Evolutionary conservation across 306 rosid genomes (phyloP).

Genomic region (Medicago ruthenica): DNA sequence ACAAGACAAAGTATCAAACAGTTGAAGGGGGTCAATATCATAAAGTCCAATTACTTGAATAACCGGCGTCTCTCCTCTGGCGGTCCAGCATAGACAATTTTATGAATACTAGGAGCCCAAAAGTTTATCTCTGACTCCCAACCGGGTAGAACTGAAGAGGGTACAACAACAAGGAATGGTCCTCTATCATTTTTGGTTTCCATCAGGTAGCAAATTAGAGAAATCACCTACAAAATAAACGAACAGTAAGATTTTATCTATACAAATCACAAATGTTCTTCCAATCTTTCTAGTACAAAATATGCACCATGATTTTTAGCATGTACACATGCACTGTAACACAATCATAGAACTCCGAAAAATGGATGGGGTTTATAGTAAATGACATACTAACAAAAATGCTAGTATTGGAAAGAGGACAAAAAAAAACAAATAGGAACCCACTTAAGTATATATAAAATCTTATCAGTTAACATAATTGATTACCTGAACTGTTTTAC

Average conservation of each 20-base stretch:
- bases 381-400: conserved; percentile 9
- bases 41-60: conserved; percentile 74
- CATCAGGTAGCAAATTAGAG: conserved; percentile 97
- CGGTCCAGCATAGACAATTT: conserved; percentile 89
- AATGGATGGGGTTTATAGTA: background rate
- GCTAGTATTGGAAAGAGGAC: conserved; percentile 2
- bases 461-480: conserved; percentile 30
- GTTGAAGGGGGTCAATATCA: conserved; percentile 10
- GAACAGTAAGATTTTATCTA: conserved; percentile 32
- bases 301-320: conserved; percentile 29
- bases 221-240: conserved; percentile 71
- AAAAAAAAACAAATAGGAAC: background rate
- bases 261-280: conserved; percentile 29
- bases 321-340: conserved; percentile 12
- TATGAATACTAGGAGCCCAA: conserved; percentile 87
- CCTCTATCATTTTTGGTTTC: conserved; percentile 97
- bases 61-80: conserved; percentile 96
- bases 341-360: conserved; percentile 19
- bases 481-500: conserved; percentile 97
- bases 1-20: conserved; percentile 37
- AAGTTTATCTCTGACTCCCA: conserved; percentile 95
- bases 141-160: conserved; percentile 98
- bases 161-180: conserved; percentile 97
- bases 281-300: conserved; percentile 14
- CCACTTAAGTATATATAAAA: conserved; percentile 4